Conservation (phyloP, 2,329 filamentous ascomycete genomes). For the Ceratocystis ficicola region DNA sequence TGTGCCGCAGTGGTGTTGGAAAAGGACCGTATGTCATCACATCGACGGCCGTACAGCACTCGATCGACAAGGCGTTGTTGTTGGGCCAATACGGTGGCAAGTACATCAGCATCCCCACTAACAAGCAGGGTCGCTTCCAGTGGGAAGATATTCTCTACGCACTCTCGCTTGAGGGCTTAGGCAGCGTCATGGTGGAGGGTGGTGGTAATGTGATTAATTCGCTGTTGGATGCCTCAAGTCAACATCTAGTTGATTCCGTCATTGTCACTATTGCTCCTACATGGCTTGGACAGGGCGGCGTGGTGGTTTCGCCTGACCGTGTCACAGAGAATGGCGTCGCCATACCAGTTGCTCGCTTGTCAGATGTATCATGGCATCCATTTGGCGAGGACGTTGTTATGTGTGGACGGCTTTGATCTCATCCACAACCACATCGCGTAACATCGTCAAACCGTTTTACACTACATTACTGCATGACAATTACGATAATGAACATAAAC, state of each 20-base stretch:
- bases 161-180: slow-evolving; percentile 48
- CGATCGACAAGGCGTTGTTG: slow-evolving; percentile 33
- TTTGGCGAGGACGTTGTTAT: slow-evolving; percentile 75
- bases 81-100: slow-evolving; percentile 42
- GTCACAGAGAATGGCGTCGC: slow-evolving; percentile 40
- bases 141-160: slow-evolving; percentile 54
- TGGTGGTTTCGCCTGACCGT: slow-evolving; percentile 60
- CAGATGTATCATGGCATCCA: slow-evolving; percentile 58
- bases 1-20: slow-evolving; percentile 53
- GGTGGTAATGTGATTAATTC: slow-evolving; percentile 73
- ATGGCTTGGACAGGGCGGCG: slow-evolving; percentile 75
- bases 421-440: not conserved
- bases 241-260: slow-evolving; percentile 58
- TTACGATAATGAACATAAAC: slow-evolving; percentile 27
- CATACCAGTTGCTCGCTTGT: slow-evolving; percentile 52
- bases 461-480: not conserved
- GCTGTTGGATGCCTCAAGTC: slow-evolving; percentile 51
- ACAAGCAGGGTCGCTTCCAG: slow-evolving; percentile 35
- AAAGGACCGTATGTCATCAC: slow-evolving; percentile 63
- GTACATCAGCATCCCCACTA: slow-evolving; percentile 34
- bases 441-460: too few relatives aligned
- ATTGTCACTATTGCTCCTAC: slow-evolving; percentile 83
- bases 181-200: slow-evolving; percentile 85
- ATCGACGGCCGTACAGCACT: slow-evolving; percentile 34
- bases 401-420: slow-evolving; percentile 48